A percentile compares a stretch with the other conserved stretches of the same genome.
These are phyloP conservation scores for Beauveria caledonica DNA, from an alignment of 2,329 filamentous ascomycete genomes.

Conservation along the genomic window DNA sequence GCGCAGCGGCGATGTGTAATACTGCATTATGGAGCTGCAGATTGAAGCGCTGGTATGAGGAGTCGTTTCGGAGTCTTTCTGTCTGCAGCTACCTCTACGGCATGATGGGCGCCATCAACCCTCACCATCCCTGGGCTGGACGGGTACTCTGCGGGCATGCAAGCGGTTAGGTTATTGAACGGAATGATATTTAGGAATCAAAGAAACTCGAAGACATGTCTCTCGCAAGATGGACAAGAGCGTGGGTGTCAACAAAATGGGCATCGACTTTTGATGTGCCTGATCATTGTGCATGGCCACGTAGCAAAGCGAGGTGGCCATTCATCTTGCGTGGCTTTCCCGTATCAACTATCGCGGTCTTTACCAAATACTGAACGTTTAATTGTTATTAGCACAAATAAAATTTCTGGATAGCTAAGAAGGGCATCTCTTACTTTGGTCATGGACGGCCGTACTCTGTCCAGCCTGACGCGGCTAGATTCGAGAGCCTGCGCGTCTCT, in stretches of 20 bases:
- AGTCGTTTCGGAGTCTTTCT: constrained; percentile 19
- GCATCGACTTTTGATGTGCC: constrained; percentile 20
- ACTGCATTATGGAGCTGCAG: constrained; percentile 20
- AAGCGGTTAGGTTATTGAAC: no score
- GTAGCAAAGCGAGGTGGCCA: constrained; percentile 19
- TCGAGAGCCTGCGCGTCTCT: constrained; percentile 19
- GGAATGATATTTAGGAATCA: background rate
- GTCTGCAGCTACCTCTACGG: constrained; percentile 46
- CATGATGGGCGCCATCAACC: constrained; percentile 44
- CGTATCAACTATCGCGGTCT: background rate
- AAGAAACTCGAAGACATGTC: constrained; percentile 7
- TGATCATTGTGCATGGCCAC: constrained; percentile 22
- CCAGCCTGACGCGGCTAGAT: constrained; percentile 18
- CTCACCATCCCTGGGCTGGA: background rate
- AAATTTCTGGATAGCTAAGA: background rate
- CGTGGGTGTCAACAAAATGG: constrained; percentile 22
- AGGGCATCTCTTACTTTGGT: constrained; percentile 19
- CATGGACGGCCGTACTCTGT: constrained; percentile 20
- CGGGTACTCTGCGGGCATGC: background rate
- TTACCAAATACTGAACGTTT: constrained; percentile 6
- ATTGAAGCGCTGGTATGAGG: constrained; percentile 12
- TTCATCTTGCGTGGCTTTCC: constrained; percentile 16
- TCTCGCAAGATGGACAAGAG: constrained; percentile 18
- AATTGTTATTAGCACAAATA: background rate
- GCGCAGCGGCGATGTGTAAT: constrained; percentile 21